phyloP scores from a whole-genome alignment of 176 grass and related monocot genomes.

The Zizania latifolia region DNA sequence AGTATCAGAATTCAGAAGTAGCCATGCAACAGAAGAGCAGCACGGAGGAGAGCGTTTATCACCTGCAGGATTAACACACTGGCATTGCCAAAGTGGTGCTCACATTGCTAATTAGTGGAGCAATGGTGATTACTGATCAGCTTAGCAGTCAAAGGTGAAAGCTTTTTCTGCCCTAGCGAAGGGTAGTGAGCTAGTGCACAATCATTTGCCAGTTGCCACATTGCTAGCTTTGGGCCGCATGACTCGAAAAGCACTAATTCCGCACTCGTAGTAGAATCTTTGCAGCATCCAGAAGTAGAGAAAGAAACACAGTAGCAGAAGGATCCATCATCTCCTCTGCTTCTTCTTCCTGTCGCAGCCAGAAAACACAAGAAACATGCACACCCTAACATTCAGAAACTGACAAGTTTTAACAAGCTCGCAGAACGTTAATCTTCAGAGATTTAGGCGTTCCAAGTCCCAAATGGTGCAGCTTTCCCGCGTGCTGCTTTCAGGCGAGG shows the following conservation, averaged over 20 bases:
- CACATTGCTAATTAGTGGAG: neutral
- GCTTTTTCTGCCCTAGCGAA: conserved; percentile 19
- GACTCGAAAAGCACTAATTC: neutral
- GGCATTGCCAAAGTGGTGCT: neutral
- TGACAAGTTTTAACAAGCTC: neutral
- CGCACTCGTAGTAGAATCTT: neutral
- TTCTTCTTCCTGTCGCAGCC: neutral
- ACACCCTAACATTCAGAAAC: neutral
- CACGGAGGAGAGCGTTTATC: neutral
- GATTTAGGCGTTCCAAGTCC: too few species aligned
- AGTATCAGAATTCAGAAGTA: neutral
- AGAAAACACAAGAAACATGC: neutral
- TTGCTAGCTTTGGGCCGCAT: neutral
- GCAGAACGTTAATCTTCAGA: neutral
- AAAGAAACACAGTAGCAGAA: neutral
- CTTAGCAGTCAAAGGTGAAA: conserved; percentile 14
- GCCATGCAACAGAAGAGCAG: too few species aligned
- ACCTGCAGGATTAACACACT: neutral
- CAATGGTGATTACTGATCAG: neutral
- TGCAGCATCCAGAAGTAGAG: neutral
- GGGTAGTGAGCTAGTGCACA: conserved; percentile 27
- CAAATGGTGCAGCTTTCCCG: conserved; percentile 1
- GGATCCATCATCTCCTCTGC: neutral
- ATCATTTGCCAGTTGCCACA: conserved; percentile 27
- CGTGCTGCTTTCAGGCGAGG: conserved; percentile 36